Evolutionary conservation across 2,329 filamentous ascomycete species (phyloP), one percentile per base, ranked within the genome.

Genomic region (Talaromyces marneffei): DNA sequence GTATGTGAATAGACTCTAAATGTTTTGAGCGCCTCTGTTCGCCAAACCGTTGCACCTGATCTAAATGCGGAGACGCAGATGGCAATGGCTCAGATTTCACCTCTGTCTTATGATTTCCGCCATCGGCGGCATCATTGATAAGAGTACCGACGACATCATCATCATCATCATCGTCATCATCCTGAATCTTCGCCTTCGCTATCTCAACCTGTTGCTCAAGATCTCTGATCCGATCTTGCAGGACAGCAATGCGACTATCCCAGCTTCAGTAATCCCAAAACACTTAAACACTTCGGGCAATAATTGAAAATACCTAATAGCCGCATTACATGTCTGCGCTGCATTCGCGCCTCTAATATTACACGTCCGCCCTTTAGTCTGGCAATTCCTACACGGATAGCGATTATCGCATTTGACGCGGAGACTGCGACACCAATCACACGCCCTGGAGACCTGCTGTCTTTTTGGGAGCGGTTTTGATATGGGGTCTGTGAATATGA

Each of bases 341-440:
- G 46, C 29, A 48, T 48, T 59, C 23, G 39, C 33, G 20, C 39
- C 48, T 8, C 39, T 55, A 23, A 46, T 42, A 37, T 58, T 62
- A 44, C 60, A 62, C 14, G 46, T 27, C 16, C 55, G 29, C 37
- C 48, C 56, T 39, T 50, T 58, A 9, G 25, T 25, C 52, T 59
- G 44, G 14, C 60, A 62, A 42, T 62, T 62, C 25, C 10, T 58
- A 40, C 60, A 62, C 6, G 60, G 60, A 48, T 54, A 46, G n/a
- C 46, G 55, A 18, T 37, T 62, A 12, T 62, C 60, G 48, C 60
- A 62, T 56, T 55, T 62, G 25, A 62, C 55, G 12, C 60, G 60
- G 0, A 52, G 40, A 9, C 54, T 50, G 27, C 60, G 60, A 39
- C 60, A 62, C 60, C 48, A 53, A 25, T 62, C 60, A 37, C 60